phyloP scores from a whole-genome alignment of 768 basidiomycete genomes.

The Suillus variegatus region DNA sequence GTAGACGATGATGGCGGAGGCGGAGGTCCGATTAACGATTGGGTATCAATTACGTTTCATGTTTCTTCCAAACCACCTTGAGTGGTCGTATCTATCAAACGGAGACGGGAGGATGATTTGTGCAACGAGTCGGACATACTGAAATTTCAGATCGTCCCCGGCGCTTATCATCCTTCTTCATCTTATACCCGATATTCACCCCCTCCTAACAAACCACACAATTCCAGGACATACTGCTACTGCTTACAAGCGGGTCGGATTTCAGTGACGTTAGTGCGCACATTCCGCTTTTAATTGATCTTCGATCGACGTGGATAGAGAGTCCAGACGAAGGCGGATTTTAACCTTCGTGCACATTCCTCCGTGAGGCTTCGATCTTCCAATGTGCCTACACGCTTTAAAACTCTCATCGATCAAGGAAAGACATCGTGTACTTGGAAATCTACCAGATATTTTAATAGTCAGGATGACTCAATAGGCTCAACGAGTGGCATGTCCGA shows the following conservation, averaged over 20 bases:
- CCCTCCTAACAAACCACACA: background rate
- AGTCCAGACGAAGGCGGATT: conserved; percentile 40
- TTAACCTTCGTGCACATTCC: conserved; percentile 69
- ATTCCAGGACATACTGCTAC: background rate
- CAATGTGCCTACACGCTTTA: background rate
- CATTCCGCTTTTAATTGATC: conserved; percentile 60
- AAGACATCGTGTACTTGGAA: conserved; percentile 15
- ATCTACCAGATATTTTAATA: conserved; percentile 30
- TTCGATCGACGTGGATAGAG: conserved; percentile 33
- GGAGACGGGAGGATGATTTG: background rate
- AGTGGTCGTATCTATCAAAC: background rate
- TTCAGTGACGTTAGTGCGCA: conserved; percentile 35
- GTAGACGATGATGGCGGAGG: background rate
- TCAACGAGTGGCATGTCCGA: conserved; percentile 28
- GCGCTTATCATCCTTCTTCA: conserved; percentile 59
- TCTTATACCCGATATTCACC: conserved; percentile 50
- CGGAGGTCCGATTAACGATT: background rate
- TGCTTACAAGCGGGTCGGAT: conserved; percentile 42
- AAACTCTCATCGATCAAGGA: background rate
- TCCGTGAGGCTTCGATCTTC: conserved; percentile 41
- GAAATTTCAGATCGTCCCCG: conserved; percentile 35
- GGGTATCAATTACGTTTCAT: background rate
- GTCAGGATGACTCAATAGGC: conserved; percentile 28
- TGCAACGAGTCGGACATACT: background rate
- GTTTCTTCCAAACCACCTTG: background rate